These are phyloP conservation scores for Fusarium verticillioides DNA, from an alignment of 2,329 filamentous ascomycete species.

Conservation along the genomic window DNA sequence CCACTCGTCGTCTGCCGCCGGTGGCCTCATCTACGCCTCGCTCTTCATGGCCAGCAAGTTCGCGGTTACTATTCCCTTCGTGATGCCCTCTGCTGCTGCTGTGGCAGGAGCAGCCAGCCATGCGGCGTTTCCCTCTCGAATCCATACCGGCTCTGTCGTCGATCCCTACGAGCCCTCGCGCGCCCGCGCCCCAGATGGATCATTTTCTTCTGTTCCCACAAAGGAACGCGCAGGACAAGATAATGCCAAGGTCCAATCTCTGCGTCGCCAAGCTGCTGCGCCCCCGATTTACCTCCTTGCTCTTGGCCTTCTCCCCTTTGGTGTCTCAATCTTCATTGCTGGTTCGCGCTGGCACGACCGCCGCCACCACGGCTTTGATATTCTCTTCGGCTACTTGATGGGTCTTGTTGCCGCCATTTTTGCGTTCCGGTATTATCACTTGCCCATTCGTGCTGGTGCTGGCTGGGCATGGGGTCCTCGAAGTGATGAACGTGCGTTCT, in stretches of 20 bases:
- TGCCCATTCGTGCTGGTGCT: slow-evolving; percentile 77
- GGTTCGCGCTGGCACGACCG: slow-evolving; percentile 88
- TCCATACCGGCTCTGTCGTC: slow-evolving; percentile 51
- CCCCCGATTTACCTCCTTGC: slow-evolving; percentile 83
- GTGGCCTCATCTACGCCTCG: slow-evolving; percentile 84
- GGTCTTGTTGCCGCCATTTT: slow-evolving; percentile 78
- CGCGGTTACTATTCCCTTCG: slow-evolving; percentile 77
- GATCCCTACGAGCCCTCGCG: slow-evolving; percentile 50
- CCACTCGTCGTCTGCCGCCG: slow-evolving; percentile 75
- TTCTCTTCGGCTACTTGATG: slow-evolving; percentile 84
- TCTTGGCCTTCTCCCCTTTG: slow-evolving; percentile 76
- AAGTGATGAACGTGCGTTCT: slow-evolving; percentile 78
- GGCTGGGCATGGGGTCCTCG: slow-evolving; percentile 92
- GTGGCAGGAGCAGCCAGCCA: slow-evolving; percentile 64
- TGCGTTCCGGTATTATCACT: slow-evolving; percentile 86
- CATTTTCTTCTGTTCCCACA: slow-evolving; percentile 35
- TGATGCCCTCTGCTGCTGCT: slow-evolving; percentile 61
- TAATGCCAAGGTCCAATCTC: slow-evolving; percentile 49
- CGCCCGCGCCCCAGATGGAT: slow-evolving; percentile 30
- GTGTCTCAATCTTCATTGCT: slow-evolving; percentile 82
- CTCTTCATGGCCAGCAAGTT: slow-evolving; percentile 90
- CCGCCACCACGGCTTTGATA: slow-evolving; percentile 92
- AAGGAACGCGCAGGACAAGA: slow-evolving; percentile 43
- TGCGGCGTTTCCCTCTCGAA: slow-evolving; percentile 81
- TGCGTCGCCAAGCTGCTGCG: slow-evolving; percentile 79